Evolutionary conservation across 75 land plant species (phyloP), one percentile per base, ranked within the genome.

Genomic region (Pinus albicaulis): DNA sequence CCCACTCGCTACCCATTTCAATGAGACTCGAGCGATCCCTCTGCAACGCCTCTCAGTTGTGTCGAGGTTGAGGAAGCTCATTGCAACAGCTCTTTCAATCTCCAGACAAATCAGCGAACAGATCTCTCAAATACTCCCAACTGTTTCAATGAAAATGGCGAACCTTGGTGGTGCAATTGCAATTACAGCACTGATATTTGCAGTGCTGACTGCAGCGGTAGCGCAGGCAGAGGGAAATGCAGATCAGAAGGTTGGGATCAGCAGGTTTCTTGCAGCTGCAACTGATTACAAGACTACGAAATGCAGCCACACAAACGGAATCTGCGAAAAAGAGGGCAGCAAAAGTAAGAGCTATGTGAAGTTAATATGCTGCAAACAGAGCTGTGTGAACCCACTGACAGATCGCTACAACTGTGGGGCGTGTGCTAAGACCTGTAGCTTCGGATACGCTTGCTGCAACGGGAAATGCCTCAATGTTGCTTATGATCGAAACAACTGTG

Each of bases 391-490:
- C 48, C 63, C 81, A 11, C 20, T 23, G 74, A 81, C 68, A 23
- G 83, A 87, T 56, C 69, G 69, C 3, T 8, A 56, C 59, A 80
- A 86, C 76, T 86, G 85, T 70, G 83, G 89, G 14, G 58, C 34
- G 14, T 87, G 89, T 69, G 83, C 81, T 26, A 58, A 59, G 36
- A 76, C 73, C 64, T 87, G 89, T 55, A 58, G 23, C 15, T 76
- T 65, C 70, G 56, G 41, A 2, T 77, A 80, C 56, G 23, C 73
- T 22, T 86, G 88, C 56, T 86, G 85, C 64, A 59, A 68, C 1
- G 89, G 86, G 11, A 24, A 73, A 26, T 84, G 86, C 36, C 79
- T 84, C 14, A 74, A 87, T 22, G 60, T 68, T 3, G 53, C 20
- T 26, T 17, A 0, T 5, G 70, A 87, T 20, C 72, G 59, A 28